Percentiles rank a stretch among this genome's conserved stretches.
Conservation (phyloP, 345 rosid genomes). For the Populus deltoides region DNA sequence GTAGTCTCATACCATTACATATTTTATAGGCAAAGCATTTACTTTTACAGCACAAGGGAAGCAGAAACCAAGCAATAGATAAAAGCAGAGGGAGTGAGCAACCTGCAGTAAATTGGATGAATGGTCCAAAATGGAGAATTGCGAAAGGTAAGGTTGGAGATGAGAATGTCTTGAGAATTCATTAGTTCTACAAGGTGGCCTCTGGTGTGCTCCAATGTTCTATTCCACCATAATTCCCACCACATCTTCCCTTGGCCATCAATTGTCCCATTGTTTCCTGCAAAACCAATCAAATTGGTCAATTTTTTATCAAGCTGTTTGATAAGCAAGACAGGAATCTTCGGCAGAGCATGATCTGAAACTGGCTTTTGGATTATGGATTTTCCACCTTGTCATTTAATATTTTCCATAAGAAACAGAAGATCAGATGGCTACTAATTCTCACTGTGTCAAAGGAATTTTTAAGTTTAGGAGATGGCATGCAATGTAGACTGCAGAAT, state of each 20-base stretch:
- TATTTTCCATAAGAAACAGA: not conserved
- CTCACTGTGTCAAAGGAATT: not conserved
- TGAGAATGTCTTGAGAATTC: constrained; percentile 72
- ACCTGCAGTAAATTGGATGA: constrained; percentile 98
- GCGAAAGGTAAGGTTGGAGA: constrained; percentile 76
- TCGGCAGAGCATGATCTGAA: not conserved
- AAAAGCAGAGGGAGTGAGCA: not conserved
- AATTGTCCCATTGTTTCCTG: constrained; percentile 89
- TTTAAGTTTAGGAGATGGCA: not conserved
- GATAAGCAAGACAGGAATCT: not conserved
- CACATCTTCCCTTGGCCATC: constrained; percentile 98
- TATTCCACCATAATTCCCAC: constrained; percentile 99
- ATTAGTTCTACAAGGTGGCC: constrained; percentile 87
- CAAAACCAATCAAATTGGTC: not conserved
- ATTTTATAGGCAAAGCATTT: not conserved
- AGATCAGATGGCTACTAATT: not conserved
- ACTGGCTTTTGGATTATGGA: not conserved
- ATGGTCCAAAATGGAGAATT: constrained; percentile 97
- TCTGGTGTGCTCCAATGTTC: constrained; percentile 80
- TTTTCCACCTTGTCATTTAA: not conserved
- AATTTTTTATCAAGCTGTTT: not conserved
- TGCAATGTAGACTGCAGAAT: not conserved
- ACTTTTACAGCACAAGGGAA: not conserved
- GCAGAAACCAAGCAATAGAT: not conserved
- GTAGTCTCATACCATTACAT: not conserved